A percentile compares a stretch with the other conserved stretches of the same genome.
Conservation (phyloP, 441 rosid genomes). For the Eruca vesicaria region DNA sequence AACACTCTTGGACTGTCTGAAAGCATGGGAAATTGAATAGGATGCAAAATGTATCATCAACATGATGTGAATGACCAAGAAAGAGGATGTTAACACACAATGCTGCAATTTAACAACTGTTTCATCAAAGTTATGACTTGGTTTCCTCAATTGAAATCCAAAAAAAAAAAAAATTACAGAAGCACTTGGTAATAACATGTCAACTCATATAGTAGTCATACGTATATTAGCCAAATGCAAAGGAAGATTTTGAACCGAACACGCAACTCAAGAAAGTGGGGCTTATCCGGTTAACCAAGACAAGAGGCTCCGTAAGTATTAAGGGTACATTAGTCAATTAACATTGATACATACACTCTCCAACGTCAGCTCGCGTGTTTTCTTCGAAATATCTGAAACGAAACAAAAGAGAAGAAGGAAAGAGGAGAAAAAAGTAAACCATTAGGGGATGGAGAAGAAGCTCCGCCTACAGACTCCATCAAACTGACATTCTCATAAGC, state of each 20-base stretch:
- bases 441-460: constrained; percentile 22
- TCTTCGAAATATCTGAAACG: neutral
- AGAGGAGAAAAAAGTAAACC: too few relatives aligned
- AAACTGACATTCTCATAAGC: constrained; percentile 16
- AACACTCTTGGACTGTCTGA: neutral
- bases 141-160: too few relatives aligned
- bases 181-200: too few relatives aligned
- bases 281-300: neutral
- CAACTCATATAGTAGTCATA: too few relatives aligned
- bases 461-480: constrained; percentile 6
- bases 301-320: too few relatives aligned
- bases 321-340: neutral
- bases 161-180: too few relatives aligned
- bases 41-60: neutral
- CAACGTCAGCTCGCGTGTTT: constrained; percentile 22
- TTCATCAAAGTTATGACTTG: too few relatives aligned
- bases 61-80: neutral
- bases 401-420: too few relatives aligned
- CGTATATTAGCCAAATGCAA: too few relatives aligned
- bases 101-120: too few relatives aligned
- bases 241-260: neutral
- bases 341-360: neutral
- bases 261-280: constrained; percentile 31
- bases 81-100: neutral
- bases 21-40: neutral